phyloP scores from a whole-genome alignment of 2,329 filamentous ascomycete species.

The Xylaria polymorpha region DNA sequence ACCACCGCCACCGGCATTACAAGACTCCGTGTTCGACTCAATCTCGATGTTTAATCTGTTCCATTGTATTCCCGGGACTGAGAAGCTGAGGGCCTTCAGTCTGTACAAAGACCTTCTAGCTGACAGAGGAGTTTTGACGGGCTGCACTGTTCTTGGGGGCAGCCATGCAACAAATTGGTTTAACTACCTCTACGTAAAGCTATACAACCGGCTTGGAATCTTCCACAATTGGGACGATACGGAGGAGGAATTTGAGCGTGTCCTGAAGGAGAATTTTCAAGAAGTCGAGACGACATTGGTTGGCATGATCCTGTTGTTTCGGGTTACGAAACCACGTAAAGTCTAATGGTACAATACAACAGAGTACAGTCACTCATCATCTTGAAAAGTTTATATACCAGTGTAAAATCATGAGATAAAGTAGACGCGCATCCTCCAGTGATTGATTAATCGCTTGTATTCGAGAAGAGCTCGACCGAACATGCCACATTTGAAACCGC shows the following conservation, averaged over 20 bases:
- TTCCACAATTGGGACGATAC: conserved; percentile 56
- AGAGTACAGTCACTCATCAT: not conserved
- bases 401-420: not conserved
- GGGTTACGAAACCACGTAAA: conserved; percentile 42
- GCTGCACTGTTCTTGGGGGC: conserved; percentile 54
- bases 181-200: conserved; percentile 44
- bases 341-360: conserved; percentile 1
- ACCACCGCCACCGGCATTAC: conserved; percentile 47
- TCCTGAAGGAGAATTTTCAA: conserved; percentile 52
- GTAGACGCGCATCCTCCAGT: not conserved
- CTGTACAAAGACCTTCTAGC: conserved; percentile 50
- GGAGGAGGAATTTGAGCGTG: conserved; percentile 50
- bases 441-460: not conserved
- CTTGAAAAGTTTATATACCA: not conserved
- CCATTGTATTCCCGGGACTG: conserved; percentile 54
- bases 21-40: conserved; percentile 53
- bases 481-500: no score
- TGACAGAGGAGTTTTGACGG: conserved; percentile 53
- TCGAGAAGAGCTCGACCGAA: not conserved
- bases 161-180: conserved; percentile 46
- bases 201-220: conserved; percentile 52
- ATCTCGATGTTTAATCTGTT: conserved; percentile 58
- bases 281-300: conserved; percentile 55
- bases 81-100: conserved; percentile 50
- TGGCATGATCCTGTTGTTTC: conserved; percentile 55